Evolutionary conservation across 192 early-diverging fungal species (phyloP), one percentile per base, ranked within the genome.

Genomic region (Backusella mclennaniae): DNA sequence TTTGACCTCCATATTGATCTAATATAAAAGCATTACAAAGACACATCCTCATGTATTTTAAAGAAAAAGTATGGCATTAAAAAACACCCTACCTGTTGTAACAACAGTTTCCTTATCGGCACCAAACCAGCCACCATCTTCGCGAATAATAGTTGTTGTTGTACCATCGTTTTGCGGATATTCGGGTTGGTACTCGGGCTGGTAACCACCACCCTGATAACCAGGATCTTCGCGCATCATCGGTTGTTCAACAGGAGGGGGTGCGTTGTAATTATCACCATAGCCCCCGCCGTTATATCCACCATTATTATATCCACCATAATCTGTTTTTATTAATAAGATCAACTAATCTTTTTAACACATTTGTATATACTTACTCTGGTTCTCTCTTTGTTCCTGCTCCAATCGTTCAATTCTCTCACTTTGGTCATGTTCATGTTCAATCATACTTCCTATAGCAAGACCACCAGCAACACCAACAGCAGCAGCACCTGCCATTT

Each of bases 1-100:
- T 74, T 19, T 73, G 73, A 44, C 71, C 73, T 35, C 80, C 80
- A 77, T 82, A 77, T 56, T 67, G 63, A 76, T 82, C 80, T 78
- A 42, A 52, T 17, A 44, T 41, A 70, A 53, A 35, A 59, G 19
- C 11, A 36, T 35, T 42, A 38, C 3, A n/a, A 35, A 9, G 5
- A 49, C 46, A 73, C 33, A 56, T 31, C 11, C 41, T 70, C 35
- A 23, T 56, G 26, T 23, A 3, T 8, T 23, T 9, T 23, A 23
- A 21, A 23, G 21, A 56, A 26, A 56, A n/a, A 53, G 7, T 1
- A 1, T n/a, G n/a, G 21, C n/a, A n/a, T 19, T 53, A 68, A 33
- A 33, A 68, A 36, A 69, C 38, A 21, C 6, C 33, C 9, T 82
- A 78, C 76, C 73, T 77, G 67, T 69, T 15, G 73, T 71, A 59